These are phyloP conservation scores for Leccinum pseudoinsigne DNA, from an alignment of 1,284 basidiomycete genomes.

Conservation along the genomic window DNA sequence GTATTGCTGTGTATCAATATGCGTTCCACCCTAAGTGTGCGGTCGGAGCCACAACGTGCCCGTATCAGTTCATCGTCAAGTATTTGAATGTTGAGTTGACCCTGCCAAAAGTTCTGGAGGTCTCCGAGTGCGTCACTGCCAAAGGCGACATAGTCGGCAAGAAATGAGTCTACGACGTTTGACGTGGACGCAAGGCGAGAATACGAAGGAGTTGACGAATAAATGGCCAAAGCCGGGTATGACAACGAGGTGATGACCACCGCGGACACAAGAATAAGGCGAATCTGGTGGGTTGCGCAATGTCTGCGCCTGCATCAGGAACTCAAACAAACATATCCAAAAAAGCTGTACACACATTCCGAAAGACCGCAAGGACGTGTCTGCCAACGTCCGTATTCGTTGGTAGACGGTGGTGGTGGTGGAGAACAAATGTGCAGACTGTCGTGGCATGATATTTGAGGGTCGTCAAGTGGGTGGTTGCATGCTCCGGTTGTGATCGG, in stretches of 20 bases:
- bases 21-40: conserved; percentile 78
- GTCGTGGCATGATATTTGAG: conserved; percentile 27
- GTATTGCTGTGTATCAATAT: conserved; percentile 64
- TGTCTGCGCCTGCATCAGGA: conserved; percentile 49
- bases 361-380: conserved; percentile 65
- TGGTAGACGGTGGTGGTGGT: conserved; percentile 26
- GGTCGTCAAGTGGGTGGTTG: conserved; percentile 13
- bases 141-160: conserved; percentile 50
- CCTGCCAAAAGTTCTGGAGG: conserved; percentile 69
- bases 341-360: conserved; percentile 59
- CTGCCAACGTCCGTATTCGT: conserved; percentile 43
- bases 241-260: conserved; percentile 96
- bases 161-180: conserved; percentile 60
- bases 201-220: conserved; percentile 69
- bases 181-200: conserved; percentile 58
- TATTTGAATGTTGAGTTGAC: conserved; percentile 54
- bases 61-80: conserved; percentile 71
- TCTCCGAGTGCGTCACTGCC: conserved; percentile 58
- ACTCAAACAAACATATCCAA: background rate
- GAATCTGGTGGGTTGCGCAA: conserved; percentile 89
- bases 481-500: conserved; percentile 17
- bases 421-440: conserved; percentile 16
- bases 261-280: conserved; percentile 90
- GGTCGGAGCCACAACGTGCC: conserved; percentile 69
- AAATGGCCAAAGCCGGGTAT: conserved; percentile 88